Percentiles rank a stretch among this genome's conserved stretches.
Evolutionary conservation across 2,329 filamentous ascomycete genomes (phyloP).

Genomic region (Hypocreales sp.): DNA sequence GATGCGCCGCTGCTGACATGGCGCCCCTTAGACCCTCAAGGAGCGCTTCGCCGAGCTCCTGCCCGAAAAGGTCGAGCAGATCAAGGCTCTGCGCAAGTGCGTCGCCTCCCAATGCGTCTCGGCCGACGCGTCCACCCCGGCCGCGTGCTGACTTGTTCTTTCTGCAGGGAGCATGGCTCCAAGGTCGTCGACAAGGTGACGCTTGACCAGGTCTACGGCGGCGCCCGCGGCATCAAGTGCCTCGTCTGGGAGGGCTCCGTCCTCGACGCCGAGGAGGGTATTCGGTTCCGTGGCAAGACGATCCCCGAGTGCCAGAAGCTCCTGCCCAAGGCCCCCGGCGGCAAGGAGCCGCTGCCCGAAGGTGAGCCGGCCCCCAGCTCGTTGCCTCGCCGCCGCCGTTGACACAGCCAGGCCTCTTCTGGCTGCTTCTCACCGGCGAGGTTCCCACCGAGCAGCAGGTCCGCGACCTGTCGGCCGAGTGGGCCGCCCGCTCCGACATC

Average conservation of each 20-base stretch:
- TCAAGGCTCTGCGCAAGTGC: conserved; percentile 96
- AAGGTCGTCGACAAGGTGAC: conserved; percentile 97
- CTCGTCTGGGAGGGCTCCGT: conserved; percentile 99
- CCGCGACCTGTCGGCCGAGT: conserved; percentile 93
- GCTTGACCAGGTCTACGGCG: conserved; percentile 97
- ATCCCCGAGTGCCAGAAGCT: conserved; percentile 98
- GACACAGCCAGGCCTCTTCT: conserved; percentile 90
- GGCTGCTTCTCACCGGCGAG: conserved; percentile 96
- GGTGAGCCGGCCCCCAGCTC: conserved; percentile 28
- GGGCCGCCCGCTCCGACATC: conserved; percentile 91
- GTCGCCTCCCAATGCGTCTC: too few relatives aligned
- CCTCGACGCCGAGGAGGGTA: conserved; percentile 96
- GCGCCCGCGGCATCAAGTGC: conserved; percentile 96
- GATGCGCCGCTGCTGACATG: conserved; percentile 1
- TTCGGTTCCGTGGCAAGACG: conserved; percentile 97
- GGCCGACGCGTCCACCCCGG: too few relatives aligned
- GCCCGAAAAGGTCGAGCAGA: conserved; percentile 94
- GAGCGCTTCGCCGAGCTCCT: conserved; percentile 95
- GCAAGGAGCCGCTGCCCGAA: conserved; percentile 93
- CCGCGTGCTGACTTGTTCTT: conserved; percentile 2
- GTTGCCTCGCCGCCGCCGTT: background rate
- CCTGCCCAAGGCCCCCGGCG: conserved; percentile 91
- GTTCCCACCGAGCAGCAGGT: conserved; percentile 97
- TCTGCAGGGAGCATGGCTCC: conserved; percentile 69
- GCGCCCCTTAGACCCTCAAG: conserved; percentile 62